These are phyloP conservation scores for Leishmania tarentolae DNA, from an alignment of 208 protist species.

Conservation along the genomic window DNA sequence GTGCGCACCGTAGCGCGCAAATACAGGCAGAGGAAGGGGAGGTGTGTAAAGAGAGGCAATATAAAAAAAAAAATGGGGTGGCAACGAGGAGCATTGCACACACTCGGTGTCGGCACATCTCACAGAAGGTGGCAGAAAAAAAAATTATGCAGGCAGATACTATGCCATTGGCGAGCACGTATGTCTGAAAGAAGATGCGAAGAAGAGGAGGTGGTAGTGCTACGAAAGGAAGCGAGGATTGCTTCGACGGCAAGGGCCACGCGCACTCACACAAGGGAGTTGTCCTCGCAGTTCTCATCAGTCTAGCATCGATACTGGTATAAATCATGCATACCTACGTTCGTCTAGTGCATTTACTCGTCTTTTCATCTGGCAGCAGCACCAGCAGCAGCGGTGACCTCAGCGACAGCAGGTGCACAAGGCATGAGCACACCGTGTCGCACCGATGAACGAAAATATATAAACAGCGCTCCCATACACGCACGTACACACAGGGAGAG, in stretches of 20 bases:
- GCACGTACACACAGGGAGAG: background rate
- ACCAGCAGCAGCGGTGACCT: constrained; percentile 3
- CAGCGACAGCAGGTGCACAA: background rate
- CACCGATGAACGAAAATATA: background rate
- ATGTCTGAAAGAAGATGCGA: background rate
- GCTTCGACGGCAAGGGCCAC: background rate
- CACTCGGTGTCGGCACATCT: background rate
- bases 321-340: background rate
- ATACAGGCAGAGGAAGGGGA: background rate
- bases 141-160: background rate
- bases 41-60: background rate
- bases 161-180: background rate
- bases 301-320: background rate
- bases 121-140: background rate
- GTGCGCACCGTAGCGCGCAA: background rate
- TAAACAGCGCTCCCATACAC: background rate
- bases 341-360: background rate
- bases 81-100: background rate
- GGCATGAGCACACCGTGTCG: background rate
- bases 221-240: background rate
- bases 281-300: background rate
- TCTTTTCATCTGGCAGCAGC: background rate
- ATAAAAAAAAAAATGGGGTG: background rate
- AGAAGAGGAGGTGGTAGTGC: background rate
- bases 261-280: background rate